phyloP scores from a whole-genome alignment of 225 moss, liverwort and hornwort genomes.

The Asterella californica region DNA sequence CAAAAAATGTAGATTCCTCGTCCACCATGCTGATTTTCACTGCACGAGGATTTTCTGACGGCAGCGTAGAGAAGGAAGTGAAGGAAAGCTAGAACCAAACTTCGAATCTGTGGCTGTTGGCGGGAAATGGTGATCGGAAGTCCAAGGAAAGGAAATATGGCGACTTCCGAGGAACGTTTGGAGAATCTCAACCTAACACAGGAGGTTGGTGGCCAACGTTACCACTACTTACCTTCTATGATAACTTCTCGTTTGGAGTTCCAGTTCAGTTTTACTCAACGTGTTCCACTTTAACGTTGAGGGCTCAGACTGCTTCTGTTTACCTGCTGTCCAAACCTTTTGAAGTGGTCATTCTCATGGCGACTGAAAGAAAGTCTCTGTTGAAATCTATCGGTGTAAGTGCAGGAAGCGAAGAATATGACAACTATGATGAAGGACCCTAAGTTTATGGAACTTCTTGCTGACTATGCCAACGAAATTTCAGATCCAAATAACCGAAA shows the following conservation, averaged over 20 bases:
- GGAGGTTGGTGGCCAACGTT: background rate
- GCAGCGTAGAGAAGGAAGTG: background rate
- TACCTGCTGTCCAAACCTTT: background rate
- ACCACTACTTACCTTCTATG: too few species aligned
- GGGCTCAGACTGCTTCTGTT: background rate
- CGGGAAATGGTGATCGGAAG: background rate
- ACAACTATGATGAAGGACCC: conserved; percentile 58
- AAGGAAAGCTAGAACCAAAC: background rate
- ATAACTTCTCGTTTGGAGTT: background rate
- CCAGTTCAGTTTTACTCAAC: too few species aligned
- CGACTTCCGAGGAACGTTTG: background rate
- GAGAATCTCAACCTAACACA: conserved; percentile 11
- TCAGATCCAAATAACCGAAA: conserved; percentile 55
- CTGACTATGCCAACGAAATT: conserved; percentile 62
- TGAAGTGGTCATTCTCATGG: background rate
- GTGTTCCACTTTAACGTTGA: background rate
- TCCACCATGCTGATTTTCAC: too few species aligned
- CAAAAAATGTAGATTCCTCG: too few species aligned
- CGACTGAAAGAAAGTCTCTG: background rate
- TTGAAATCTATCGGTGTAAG: background rate
- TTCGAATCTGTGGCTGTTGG: background rate
- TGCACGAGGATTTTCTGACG: too few species aligned
- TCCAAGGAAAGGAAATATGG: background rate
- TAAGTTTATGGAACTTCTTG: conserved; percentile 60
- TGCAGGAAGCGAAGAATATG: conserved; percentile 53